Base-by-base conservation (phyloP, 805 yeast genomes). In the Cyberlindnera americana region DNA sequence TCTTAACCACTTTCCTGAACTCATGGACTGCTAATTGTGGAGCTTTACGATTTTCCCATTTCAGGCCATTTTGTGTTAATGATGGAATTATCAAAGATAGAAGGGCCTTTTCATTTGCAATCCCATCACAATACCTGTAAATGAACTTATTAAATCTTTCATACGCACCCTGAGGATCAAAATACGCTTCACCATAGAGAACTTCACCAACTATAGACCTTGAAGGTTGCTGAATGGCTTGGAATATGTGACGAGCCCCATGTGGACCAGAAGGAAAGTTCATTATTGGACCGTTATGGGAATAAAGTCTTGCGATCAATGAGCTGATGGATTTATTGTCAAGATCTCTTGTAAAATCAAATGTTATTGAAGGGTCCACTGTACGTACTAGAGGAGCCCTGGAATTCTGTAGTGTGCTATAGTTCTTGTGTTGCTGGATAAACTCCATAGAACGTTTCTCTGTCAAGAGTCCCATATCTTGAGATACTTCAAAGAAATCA, bases 21-120 rank as follows among this genome's bases (percentile, higher is more conserved):
- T 81, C 85, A 27, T 65, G 69, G 3, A 78, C 66, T 0, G 84
- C 79, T 19, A 78, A 65, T 48, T 81, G 86, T 1, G 81, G 65
- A 0, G 89, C 84, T 37, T 61, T 72, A 28, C 67, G 36, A 2
- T 61, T 60, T 9, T 65, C 77, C 86, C 86, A 81, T 14, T 60
- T 35, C 3, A 70, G 37, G 2, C 43, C 29, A 2, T 47, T 28
- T 10, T 41, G 40, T 26, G 56, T 52, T 47, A 62, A 53, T 6
- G 81, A 69, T 0, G 83, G 78, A 1, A 65, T 54, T 22, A 83
- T 65, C 19, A 83, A 59, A 0, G 80, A 72, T 3, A 62, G 43
- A 2, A 75, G 43, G 1, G 66, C 60, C 21, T 44, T 42, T 13
- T 56, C 56, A 31, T 56, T 54, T 13, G 70, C 62, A 8, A 35